Evolutionary conservation across 495 filamentous ascomycete species (phyloP).

Genomic region (Penicillium cinerascens): DNA sequence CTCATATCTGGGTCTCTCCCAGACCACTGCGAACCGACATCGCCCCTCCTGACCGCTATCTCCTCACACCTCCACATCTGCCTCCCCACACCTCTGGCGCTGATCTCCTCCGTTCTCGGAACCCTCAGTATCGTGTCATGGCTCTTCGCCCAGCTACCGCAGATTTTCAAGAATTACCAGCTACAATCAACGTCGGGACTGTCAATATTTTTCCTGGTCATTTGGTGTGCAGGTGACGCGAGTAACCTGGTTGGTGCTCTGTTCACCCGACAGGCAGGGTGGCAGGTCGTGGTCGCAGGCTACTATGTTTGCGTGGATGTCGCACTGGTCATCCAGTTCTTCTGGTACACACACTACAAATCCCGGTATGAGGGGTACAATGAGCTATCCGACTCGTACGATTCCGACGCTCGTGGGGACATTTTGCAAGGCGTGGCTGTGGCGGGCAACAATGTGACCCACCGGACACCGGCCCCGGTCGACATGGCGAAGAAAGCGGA

Average conservation of each 20-base stretch:
- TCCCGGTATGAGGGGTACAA: slow-evolving; percentile 29
- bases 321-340: slow-evolving; percentile 59
- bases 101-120: slow-evolving; percentile 63
- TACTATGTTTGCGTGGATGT: slow-evolving; percentile 71
- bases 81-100: slow-evolving; percentile 61
- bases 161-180: slow-evolving; percentile 69
- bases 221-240: slow-evolving; percentile 69
- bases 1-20: slow-evolving; percentile 42
- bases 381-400: slow-evolving; percentile 16
- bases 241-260: slow-evolving; percentile 64
- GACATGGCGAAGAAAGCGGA: slow-evolving; percentile 23
- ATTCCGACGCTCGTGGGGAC: slow-evolving; percentile 17
- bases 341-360: slow-evolving; percentile 63
- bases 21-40: slow-evolving; percentile 61
- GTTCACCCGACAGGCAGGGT: slow-evolving; percentile 63
- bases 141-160: slow-evolving; percentile 75
- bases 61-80: slow-evolving; percentile 64
- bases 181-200: slow-evolving; percentile 64
- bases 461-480: slow-evolving; percentile 14
- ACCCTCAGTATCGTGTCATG: slow-evolving; percentile 64
- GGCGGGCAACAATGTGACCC: slow-evolving; percentile 16
- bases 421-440: slow-evolving; percentile 33
- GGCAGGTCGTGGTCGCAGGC: slow-evolving; percentile 64
- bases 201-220: slow-evolving; percentile 64
- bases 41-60: slow-evolving; percentile 52